phyloP scores from a whole-genome alignment of 768 basidiomycete species.

The Phanerodontia chrysosporium region DNA sequence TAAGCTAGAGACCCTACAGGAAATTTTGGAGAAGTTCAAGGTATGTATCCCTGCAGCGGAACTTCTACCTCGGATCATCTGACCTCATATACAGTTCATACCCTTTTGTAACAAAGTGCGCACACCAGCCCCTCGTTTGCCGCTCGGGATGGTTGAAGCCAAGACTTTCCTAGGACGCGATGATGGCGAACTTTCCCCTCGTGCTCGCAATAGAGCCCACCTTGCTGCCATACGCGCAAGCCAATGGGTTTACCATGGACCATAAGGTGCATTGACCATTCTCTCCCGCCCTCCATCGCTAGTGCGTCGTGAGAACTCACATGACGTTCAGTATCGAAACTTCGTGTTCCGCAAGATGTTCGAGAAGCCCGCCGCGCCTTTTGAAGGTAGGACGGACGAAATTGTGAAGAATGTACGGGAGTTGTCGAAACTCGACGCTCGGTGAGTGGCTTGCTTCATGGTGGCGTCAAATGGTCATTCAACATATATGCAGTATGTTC shows the following conservation, averaged over 20 bases:
- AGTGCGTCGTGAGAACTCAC: neutral
- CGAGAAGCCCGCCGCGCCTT: constrained; percentile 49
- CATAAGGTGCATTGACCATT: constrained; percentile 47
- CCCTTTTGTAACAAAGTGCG: constrained; percentile 69
- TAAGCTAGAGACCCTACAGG: constrained; percentile 60
- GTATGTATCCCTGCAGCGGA: constrained; percentile 32
- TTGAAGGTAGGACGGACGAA: constrained; percentile 53
- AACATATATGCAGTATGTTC: constrained; percentile 58
- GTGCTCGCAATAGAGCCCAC: constrained; percentile 75
- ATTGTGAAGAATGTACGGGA: constrained; percentile 70
- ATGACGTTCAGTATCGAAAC: constrained; percentile 58
- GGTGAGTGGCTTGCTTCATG: constrained; percentile 37
- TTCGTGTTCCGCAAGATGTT: constrained; percentile 89
- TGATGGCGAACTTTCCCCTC: constrained; percentile 74
- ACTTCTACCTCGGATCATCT: neutral
- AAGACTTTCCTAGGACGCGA: constrained; percentile 52
- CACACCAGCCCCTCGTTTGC: constrained; percentile 6
- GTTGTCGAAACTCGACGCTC: constrained; percentile 62
- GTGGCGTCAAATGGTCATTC: neutral
- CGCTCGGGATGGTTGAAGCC: neutral
- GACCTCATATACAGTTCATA: constrained; percentile 51
- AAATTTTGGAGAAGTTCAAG: constrained; percentile 66
- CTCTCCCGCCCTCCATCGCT: neutral
- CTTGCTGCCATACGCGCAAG: constrained; percentile 63
- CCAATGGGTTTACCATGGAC: constrained; percentile 78